Evolutionary conservation across 2,329 filamentous ascomycete genomes (phyloP), one percentile per base, ranked within the genome.

Genomic region (Tolypocladium guangdongense): DNA sequence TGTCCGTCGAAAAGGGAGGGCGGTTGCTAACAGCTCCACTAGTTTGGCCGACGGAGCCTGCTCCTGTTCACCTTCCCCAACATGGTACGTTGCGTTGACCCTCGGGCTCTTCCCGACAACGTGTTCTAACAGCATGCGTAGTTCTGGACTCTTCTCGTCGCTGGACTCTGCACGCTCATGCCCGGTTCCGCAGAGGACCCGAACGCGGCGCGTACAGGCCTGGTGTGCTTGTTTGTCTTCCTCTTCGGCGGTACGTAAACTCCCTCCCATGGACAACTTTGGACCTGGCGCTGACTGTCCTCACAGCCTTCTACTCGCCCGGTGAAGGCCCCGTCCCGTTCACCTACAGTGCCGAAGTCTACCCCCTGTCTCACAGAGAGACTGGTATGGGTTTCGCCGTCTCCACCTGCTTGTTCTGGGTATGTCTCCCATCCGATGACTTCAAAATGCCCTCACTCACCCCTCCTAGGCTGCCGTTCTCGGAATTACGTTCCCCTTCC

Each of bases 61-160:
- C 72, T 86, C 6, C 70, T 86, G 4, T 81, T 83, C 60, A 86
- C 83, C 4, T 86, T 86, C 62, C 83, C 83, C 0, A 76, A 83
- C 57, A 85, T 86, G 82, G 75, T 78, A 24, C n/a, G 56, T 59
- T 14, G n/a, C 20, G 20, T 36, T n/a, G 1, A 20, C 4, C 11
- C 33, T 51, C 35, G 20, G 10, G 7, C 14, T 20, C 18, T 50
- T 2, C 24, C 22, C n/a, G 20, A 7, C 14, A n/a, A 11, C 18
- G 4, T 3, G 24, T 38, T 45, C 18, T 38, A 18, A 32, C 38
- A n/a, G 41, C n/a, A 18, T 37, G 2, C 33, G 2, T 37, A 57
- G 58, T 67, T 67, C 51, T 82, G 80, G 74, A 80, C 80, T 24
- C 69, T 81, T 37, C 72, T 80, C 27, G 68, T 63, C 10, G 70